A percentile compares a stretch with the other conserved stretches of the same genome.
Conservation (phyloP, 1,284 basidiomycete species). For the Austroboletus niveus region DNA sequence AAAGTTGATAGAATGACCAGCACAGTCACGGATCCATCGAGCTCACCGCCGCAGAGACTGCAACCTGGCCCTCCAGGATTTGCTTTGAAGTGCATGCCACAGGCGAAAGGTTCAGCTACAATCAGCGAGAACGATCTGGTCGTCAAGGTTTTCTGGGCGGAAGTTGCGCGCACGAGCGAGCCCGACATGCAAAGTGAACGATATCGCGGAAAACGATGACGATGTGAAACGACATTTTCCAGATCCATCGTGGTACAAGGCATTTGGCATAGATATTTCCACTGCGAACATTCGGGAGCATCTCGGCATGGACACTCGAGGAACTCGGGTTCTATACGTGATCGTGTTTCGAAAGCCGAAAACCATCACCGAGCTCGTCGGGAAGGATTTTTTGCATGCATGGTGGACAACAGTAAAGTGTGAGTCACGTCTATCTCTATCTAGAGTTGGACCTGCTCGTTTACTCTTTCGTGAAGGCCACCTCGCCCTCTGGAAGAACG, state of each 20-base stretch:
- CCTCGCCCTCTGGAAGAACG: conserved; percentile 28
- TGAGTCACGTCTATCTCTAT: background rate
- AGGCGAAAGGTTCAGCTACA: no score
- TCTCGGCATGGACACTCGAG: background rate
- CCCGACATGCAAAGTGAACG: conserved; percentile 5
- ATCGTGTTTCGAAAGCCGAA: conserved; percentile 4
- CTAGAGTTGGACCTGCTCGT: background rate
- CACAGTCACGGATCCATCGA: no score
- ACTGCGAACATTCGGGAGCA: background rate
- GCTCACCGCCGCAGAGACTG: no score
- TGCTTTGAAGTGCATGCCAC: no score
- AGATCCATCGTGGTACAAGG: conserved; percentile 4
- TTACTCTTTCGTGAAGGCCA: conserved; percentile 23
- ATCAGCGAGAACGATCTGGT: no score
- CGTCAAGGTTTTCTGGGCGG: no score
- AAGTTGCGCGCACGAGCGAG: conserved; percentile 4
- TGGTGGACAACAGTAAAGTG: conserved; percentile 11
- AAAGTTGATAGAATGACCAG: no score
- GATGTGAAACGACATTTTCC: conserved; percentile 21
- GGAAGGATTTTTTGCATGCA: background rate
- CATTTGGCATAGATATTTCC: background rate
- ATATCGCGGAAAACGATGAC: background rate
- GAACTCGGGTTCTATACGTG: conserved; percentile 2
- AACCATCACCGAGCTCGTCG: conserved; percentile 9
- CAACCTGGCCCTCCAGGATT: no score